Evolutionary conservation across 352 stramenopile genomes (phyloP), one percentile per base, ranked within the genome.

Genomic region (Pythium insidiosum): DNA sequence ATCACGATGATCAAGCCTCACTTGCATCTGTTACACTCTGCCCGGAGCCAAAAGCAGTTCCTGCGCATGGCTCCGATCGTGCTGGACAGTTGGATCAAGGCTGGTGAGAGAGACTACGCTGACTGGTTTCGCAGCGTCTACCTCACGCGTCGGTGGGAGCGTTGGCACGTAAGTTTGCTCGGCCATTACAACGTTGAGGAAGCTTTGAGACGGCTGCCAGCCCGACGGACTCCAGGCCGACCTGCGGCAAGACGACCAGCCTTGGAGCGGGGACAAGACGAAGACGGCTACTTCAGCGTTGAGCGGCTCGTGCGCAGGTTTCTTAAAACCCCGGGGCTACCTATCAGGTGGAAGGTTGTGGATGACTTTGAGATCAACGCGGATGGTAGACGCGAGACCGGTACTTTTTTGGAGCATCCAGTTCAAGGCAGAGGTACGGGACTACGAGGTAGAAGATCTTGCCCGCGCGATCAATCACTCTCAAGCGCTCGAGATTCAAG

Each of bases 1-100:
- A 23, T 42, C 9, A 25, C 22, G 20, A 41, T 29, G 22, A 51
- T 51, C 34, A 24, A 38, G 22, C 44, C 44, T 16, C 33, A 51
- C 23, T 23, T 51, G 9, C 3, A 29, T 10, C 22, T 51, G 4
- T 25, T 51, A 4, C 44, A 19, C 11, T 11, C 9, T 23, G 33
- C 44, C 7, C 44, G 33, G 5, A 23, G 22, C 1, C 44, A 51
- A 16, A 34, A 5, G 1, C 44, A 51, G 42, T 57, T 41, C 18
- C 30, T 54, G 33, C 46, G 19, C 11, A 53, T 45, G 24, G 28
- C 9, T 33, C 9, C 15, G 28, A 33, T 33, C 28, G 15, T 33
- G 15, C 9, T 15, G 15, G 28, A 33, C 28, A 9, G 15, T 15
- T 33, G 28, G 28, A 33, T 33, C 28, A 33, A 33, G 15, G 15